Evolutionary conservation across 2,329 filamentous ascomycete species (phyloP).

Genomic region (Colletotrichum graminicola): DNA sequence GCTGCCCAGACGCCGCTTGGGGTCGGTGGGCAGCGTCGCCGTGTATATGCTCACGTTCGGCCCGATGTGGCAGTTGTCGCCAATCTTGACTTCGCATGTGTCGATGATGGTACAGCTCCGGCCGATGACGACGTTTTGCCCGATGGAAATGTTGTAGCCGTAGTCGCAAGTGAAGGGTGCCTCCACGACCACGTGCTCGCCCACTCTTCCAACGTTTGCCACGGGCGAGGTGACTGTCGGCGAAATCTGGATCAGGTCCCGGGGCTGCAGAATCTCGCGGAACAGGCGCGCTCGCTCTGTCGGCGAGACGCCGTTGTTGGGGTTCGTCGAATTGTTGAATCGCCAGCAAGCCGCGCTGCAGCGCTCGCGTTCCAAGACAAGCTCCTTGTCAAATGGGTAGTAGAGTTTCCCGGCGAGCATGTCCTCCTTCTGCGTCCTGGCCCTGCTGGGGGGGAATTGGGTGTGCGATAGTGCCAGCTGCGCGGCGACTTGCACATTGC

Average conservation of each 20-base stretch:
- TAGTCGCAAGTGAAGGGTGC: constrained; percentile 94
- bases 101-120: constrained; percentile 89
- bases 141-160: constrained; percentile 93
- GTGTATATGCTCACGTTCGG: constrained; percentile 90
- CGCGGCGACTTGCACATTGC: constrained; percentile 67
- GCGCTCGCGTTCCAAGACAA: constrained; percentile 85
- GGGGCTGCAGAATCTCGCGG: constrained; percentile 76
- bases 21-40: constrained; percentile 78
- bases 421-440: constrained; percentile 83
- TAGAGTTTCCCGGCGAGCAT: constrained; percentile 88
- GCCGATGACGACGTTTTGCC: constrained; percentile 85
- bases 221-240: constrained; percentile 65
- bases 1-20: constrained; percentile 78
- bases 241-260: constrained; percentile 67
- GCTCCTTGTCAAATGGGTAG: constrained; percentile 80
- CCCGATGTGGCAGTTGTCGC: constrained; percentile 80
- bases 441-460: constrained; percentile 57
- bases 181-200: constrained; percentile 83
- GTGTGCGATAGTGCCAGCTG: constrained; percentile 69
- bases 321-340: constrained; percentile 88
- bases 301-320: constrained; percentile 76
- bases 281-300: constrained; percentile 78
- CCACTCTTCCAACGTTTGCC: constrained; percentile 72
- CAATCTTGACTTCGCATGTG: constrained; percentile 85
- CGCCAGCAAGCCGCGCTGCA: constrained; percentile 85